Evolutionary conservation across 108 stramenopile species (phyloP).

Genomic region (Nitzschia palea): DNA sequence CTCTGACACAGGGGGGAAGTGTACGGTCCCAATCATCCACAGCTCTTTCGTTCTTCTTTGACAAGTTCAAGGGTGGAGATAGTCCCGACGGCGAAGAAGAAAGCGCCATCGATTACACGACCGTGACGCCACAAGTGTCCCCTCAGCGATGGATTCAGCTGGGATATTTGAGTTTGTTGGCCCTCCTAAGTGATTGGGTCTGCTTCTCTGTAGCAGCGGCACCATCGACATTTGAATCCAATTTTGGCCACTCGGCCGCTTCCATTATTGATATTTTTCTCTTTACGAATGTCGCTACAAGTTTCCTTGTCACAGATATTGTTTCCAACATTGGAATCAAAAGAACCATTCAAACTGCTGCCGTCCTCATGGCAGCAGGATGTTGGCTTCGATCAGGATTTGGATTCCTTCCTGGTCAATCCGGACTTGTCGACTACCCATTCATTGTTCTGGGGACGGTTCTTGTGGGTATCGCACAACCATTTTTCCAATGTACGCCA

Average conservation of each 20-base stretch:
- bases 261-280: constrained; percentile 69
- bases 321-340: constrained; percentile 57
- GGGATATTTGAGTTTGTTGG: constrained; percentile 52
- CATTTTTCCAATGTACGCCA: constrained; percentile 81
- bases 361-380: constrained; percentile 57
- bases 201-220: constrained; percentile 65
- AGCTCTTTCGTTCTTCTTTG: neutral
- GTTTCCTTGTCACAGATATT: constrained; percentile 68
- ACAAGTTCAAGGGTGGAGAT: neutral
- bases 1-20: too few species aligned
- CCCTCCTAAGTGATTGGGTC: constrained; percentile 65
- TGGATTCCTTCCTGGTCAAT: constrained; percentile 31
- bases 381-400: constrained; percentile 59
- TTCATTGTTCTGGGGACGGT: constrained; percentile 54
- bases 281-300: constrained; percentile 69
- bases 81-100: neutral
- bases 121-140: constrained; percentile 46
- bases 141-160: constrained; percentile 72
- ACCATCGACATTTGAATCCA: constrained; percentile 32
- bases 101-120: constrained; percentile 22
- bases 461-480: constrained; percentile 67
- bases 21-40: too few species aligned
- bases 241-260: constrained; percentile 50
- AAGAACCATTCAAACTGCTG: constrained; percentile 51
- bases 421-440: constrained; percentile 43